Evolutionary conservation across 192 early-diverging fungal genomes (phyloP).

Genomic region (Lobosporangium transversale): DNA sequence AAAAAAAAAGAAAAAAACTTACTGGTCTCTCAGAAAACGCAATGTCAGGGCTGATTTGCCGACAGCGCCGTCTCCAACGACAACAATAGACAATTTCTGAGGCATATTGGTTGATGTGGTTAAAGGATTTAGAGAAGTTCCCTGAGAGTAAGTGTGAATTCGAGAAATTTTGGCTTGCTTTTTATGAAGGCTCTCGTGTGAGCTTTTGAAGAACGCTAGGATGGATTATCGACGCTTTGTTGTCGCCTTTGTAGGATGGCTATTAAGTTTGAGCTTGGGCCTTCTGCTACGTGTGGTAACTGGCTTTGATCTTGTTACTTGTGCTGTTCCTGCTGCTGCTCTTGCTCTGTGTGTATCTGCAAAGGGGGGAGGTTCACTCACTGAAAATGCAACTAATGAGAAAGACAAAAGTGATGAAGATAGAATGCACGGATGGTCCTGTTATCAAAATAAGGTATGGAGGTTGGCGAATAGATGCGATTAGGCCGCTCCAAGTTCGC

Average conservation of each 20-base stretch:
- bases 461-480: neutral
- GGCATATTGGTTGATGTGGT: too few relatives aligned
- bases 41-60: conserved; percentile 85
- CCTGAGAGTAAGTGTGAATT: too few relatives aligned
- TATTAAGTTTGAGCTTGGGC: too few relatives aligned
- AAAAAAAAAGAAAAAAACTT: conserved; percentile 6
- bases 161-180: neutral
- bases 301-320: too few relatives aligned
- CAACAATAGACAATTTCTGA: conserved; percentile 29
- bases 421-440: neutral
- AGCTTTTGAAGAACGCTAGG: too few relatives aligned
- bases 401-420: neutral
- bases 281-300: too few relatives aligned
- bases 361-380: neutral
- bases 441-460: neutral
- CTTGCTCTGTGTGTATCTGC: neutral
- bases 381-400: neutral
- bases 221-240: too few relatives aligned
- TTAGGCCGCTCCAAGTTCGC: neutral
- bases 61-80: conserved; percentile 55
- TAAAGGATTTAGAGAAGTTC: too few relatives aligned
- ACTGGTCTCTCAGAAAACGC: conserved; percentile 85
- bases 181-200: too few relatives aligned
- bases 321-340: neutral
- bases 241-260: too few relatives aligned